These are phyloP conservation scores for Pyronema domesticum DNA, from an alignment of 495 filamentous ascomycete species.

Conservation along the genomic window DNA sequence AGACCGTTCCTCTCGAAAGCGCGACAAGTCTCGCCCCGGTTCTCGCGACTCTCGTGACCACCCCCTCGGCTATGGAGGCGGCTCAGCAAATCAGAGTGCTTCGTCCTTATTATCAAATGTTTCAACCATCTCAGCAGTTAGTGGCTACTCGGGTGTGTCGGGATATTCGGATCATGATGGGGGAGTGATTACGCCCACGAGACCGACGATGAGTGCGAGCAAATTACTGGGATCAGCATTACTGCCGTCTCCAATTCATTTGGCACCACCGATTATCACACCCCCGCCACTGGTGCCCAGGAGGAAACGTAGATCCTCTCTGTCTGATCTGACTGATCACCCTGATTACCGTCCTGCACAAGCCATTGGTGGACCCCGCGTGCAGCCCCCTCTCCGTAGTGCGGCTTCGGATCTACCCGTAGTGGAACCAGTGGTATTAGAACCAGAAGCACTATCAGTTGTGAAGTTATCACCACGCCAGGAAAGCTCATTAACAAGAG, in stretches of 20 bases:
- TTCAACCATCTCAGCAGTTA: too few relatives aligned
- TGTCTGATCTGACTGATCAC: slow-evolving; percentile 59
- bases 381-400: slow-evolving; percentile 31
- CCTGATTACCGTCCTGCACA: slow-evolving; percentile 19
- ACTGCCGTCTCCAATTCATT: slow-evolving; percentile 8
- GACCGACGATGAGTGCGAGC: slow-evolving; percentile 26
- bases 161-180: too few relatives aligned
- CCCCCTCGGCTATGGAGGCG: too few relatives aligned
- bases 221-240: slow-evolving; percentile 6
- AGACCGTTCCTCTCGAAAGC: slow-evolving; percentile 37
- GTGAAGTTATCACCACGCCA: slow-evolving; percentile 3
- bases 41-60: too few relatives aligned
- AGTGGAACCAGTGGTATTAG: too few relatives aligned
- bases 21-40: too few relatives aligned
- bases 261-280: slow-evolving; percentile 10
- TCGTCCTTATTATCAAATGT: too few relatives aligned
- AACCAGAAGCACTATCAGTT: too few relatives aligned
- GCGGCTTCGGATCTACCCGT: slow-evolving; percentile 22
- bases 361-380: slow-evolving; percentile 26
- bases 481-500: slow-evolving; percentile 4
- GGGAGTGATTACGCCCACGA: background rate
- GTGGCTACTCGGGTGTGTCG: too few relatives aligned
- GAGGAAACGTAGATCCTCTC: slow-evolving; percentile 76
- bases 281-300: slow-evolving; percentile 33
- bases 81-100: too few relatives aligned